These are phyloP conservation scores for Coffea humblotiana DNA, from an alignment of 305 asterid species.

Conservation along the genomic window DNA sequence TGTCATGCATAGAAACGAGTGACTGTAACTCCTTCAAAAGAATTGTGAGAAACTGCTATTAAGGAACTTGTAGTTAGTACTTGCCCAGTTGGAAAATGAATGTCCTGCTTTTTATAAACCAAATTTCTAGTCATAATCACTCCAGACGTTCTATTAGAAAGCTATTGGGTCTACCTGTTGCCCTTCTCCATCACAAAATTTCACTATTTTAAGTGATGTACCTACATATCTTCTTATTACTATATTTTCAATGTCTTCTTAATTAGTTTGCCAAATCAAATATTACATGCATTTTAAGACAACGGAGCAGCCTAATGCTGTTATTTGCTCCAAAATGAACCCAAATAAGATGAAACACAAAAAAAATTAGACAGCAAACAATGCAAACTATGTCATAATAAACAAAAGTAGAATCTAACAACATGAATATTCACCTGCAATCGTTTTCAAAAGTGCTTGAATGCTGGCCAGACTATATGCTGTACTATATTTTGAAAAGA, in stretches of 20 bases:
- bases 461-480: constrained; percentile 34
- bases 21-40: neutral
- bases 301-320: neutral
- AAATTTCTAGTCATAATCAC: neutral
- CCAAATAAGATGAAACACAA: neutral
- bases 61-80: too few species aligned
- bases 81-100: neutral
- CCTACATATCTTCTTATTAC: neutral
- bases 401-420: neutral
- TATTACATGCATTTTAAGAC: neutral
- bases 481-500: constrained; percentile 35
- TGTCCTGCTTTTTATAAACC: neutral
- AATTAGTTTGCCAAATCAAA: neutral
- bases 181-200: neutral
- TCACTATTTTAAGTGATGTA: neutral
- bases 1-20: neutral
- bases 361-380: neutral
- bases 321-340: neutral
- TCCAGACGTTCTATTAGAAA: neutral
- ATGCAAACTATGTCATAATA: neutral
- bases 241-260: neutral
- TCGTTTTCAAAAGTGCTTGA: constrained; percentile 33
- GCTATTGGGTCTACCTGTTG: neutral
- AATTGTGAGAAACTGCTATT: neutral
- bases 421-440: constrained; percentile 44